Conservation (phyloP, 306 rosid species). For the Casuarina equisetifolia region DNA sequence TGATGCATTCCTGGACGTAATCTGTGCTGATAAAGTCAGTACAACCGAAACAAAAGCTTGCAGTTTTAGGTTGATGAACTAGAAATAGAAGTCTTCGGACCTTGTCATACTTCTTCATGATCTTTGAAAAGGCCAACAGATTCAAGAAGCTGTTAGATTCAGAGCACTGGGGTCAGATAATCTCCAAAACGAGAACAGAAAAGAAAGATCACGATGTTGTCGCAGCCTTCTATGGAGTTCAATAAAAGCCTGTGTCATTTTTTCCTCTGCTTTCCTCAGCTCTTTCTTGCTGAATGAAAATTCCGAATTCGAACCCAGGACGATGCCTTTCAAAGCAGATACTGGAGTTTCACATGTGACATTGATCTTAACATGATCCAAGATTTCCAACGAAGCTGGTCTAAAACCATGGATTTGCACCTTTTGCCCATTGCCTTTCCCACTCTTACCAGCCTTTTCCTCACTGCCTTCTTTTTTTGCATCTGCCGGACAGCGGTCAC, state of each 20-base stretch:
- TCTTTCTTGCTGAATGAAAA: conserved; percentile 54
- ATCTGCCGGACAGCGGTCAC: conserved; percentile 26
- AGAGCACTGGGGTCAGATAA: conserved; percentile 17
- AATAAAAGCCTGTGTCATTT: conserved; percentile 50
- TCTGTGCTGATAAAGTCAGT: conserved; percentile 30
- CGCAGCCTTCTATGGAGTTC: conserved; percentile 67
- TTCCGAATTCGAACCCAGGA: conserved; percentile 32
- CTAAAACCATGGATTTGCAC: conserved; percentile 18
- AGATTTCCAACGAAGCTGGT: conserved; percentile 52
- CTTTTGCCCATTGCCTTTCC: conserved; percentile 3
- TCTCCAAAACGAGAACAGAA: not conserved
- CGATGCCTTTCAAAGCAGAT: conserved; percentile 56
- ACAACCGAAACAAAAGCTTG: conserved; percentile 1
- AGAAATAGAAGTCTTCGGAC: conserved; percentile 30
- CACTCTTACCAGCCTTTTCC: conserved; percentile 8
- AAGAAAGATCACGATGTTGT: conserved; percentile 13
- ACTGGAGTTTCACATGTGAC: conserved; percentile 54
- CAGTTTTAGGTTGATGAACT: conserved; percentile 8
- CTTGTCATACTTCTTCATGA: conserved; percentile 90
- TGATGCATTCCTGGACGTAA: conserved; percentile 58
- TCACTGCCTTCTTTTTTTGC: conserved; percentile 27
- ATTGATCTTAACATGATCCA: conserved; percentile 61
- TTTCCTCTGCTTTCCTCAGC: conserved; percentile 58
- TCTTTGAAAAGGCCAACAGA: conserved; percentile 69
- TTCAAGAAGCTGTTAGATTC: conserved; percentile 60